Evolutionary conservation across 2,329 filamentous ascomycete genomes (phyloP), one percentile per base, ranked within the genome.

Genomic region (Ophiostoma populinum): DNA sequence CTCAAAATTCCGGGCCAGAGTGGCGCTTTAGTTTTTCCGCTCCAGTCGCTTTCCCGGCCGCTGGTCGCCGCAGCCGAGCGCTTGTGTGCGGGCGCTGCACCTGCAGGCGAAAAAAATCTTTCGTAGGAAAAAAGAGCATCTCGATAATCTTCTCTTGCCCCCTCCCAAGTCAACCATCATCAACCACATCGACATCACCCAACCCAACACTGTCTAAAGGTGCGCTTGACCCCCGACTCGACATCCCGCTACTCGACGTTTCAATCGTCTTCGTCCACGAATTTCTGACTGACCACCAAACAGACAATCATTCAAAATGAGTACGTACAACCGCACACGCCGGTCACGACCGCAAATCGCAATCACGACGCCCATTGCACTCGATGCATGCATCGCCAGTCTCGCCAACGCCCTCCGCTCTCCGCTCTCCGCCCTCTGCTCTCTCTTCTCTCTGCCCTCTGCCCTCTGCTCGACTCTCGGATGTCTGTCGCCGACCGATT

Each of bases 241-340:
- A 37, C 22, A 24, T 24, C 24, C 22, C n/a, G 22, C 11, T n/a
- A n/a, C n/a, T n/a, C n/a, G n/a, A n/a, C n/a, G n/a, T n/a, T n/a
- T n/a, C n/a, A 32, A 32, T 13, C 10, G 2, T 16, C 6, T n/a
- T 28, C 10, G 19, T 11, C 28, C 26, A 20, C 24, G 22, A 32
- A 26, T 18, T 21, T 30, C 27, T 32, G 19, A 37, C 39, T 45
- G 34, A 42, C 40, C 22, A n/a, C 12, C n/a, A 9, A 32, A n/a
- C 15, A 32, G 39, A 54, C 46, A 53, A 43, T 42, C 41, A 61
- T 59, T 59, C 62, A 68, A 66, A 59, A 68, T 68, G 64, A 68
- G 64, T 68, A 67, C 51, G 64, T 67, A n/a, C n/a, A n/a, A n/a
- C n/a, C n/a, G n/a, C n/a, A n/a, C n/a, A n/a, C n/a, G n/a, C n/a